Conservation (phyloP, 2,329 filamentous ascomycete genomes). For the Tolypocladium tropicale region DNA sequence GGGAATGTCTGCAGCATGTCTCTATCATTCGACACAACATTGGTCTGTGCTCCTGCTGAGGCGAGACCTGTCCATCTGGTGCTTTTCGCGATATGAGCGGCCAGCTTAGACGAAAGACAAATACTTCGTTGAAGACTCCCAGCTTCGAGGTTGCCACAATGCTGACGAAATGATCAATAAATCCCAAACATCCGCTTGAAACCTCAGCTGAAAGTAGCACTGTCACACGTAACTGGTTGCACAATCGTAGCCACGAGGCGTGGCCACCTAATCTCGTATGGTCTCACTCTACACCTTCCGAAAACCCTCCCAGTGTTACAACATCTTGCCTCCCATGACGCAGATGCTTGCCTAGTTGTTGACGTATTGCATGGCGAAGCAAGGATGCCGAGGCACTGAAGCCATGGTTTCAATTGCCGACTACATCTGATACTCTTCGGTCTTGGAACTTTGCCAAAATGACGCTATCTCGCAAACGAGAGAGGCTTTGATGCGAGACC, state of each 20-base stretch:
- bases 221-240: not conserved
- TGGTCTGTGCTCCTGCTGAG: not conserved
- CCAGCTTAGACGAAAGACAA: not conserved
- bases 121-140: not conserved
- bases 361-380: not conserved
- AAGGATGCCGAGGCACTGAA: not conserved
- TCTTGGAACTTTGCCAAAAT: not conserved
- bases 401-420: not conserved
- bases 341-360: too few relatives aligned
- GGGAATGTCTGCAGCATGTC: not conserved
- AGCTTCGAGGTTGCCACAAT: not conserved
- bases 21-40: not conserved
- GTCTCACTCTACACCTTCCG: not conserved
- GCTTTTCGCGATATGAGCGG: not conserved
- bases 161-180: not conserved
- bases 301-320: not conserved
- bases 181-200: not conserved
- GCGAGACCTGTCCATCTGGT: not conserved
- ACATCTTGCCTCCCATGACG: not conserved
- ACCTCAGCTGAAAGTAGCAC: not conserved
- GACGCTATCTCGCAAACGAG: not conserved
- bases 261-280: not conserved
- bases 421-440: not conserved
- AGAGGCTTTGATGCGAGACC: not conserved
- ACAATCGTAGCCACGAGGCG: not conserved